Evolutionary conservation across 129 eudicot species (phyloP).

Genomic region (Smallanthus sonchifolius): DNA sequence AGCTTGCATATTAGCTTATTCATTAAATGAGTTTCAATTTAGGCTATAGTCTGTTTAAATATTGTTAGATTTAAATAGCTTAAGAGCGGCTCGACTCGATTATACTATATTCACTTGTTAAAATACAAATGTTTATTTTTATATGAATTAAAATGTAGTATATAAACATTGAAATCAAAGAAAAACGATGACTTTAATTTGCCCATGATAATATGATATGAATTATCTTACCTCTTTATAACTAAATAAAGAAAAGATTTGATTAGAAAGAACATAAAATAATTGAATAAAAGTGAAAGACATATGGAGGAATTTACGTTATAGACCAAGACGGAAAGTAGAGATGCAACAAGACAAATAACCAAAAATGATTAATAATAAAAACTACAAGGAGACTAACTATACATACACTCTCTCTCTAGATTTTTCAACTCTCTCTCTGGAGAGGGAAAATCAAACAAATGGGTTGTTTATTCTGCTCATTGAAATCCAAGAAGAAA

Average conservation of each 20-base stretch:
- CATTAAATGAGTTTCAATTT: too few relatives aligned
- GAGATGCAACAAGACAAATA: slow-evolving; percentile 35
- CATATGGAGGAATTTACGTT: slow-evolving; percentile 17
- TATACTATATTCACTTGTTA: too few relatives aligned
- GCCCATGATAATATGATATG: not conserved
- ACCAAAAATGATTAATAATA: slow-evolving; percentile 28
- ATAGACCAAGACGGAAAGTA: slow-evolving; percentile 30
- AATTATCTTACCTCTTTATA: not conserved
- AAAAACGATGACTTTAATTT: not conserved
- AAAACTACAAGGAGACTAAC: slow-evolving; percentile 11
- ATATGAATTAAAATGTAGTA: not conserved
- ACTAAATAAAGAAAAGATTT: not conserved
- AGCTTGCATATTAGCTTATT: too few relatives aligned
- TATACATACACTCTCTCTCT: slow-evolving; percentile 14
- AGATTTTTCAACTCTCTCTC: slow-evolving; percentile 33
- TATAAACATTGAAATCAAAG: not conserved
- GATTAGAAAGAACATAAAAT: not conserved
- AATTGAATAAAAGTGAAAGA: not conserved
- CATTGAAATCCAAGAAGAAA: slow-evolving; percentile 59
- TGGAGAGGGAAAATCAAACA: slow-evolving; percentile 27
- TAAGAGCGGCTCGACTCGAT: too few relatives aligned
- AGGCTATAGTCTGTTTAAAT: too few relatives aligned
- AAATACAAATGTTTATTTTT: too few relatives aligned
- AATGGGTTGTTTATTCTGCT: slow-evolving; percentile 71
- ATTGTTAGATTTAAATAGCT: too few relatives aligned